Evolutionary conservation across 2,329 filamentous ascomycete genomes (phyloP).

Genomic region (Neopestalotiopsis clavispora): DNA sequence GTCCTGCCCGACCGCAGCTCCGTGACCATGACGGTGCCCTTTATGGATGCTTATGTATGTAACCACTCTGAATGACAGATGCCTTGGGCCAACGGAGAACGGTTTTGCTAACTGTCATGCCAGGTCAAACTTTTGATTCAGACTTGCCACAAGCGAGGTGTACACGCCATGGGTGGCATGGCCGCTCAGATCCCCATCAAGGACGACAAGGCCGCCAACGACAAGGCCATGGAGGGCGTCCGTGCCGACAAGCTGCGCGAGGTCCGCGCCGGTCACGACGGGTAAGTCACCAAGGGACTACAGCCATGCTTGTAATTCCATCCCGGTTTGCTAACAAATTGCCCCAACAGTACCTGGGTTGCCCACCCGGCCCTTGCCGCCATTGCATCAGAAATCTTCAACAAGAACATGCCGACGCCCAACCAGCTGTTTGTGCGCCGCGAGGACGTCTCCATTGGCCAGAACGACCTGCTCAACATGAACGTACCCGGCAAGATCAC

Average conservation of each 20-base stretch:
- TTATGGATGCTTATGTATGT: constrained; percentile 88
- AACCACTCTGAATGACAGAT: not conserved
- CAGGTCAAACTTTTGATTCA: constrained; percentile 90
- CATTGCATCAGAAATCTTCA: constrained; percentile 93
- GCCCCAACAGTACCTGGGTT: constrained; percentile 74
- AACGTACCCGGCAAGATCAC: constrained; percentile 92
- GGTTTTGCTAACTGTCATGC: not conserved
- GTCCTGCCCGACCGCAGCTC: constrained; percentile 88
- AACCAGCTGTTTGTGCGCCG: constrained; percentile 93
- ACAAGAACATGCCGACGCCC: constrained; percentile 97
- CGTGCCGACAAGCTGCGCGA: constrained; percentile 96
- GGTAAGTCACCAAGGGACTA: constrained; percentile 26
- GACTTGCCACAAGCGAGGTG: constrained; percentile 94
- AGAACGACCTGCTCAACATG: constrained; percentile 96
- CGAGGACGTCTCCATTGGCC: constrained; percentile 85
- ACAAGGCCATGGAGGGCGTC: constrained; percentile 91
- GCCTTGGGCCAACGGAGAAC: not conserved
- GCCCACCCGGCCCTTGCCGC: constrained; percentile 90
- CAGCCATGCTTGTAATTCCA: not conserved
- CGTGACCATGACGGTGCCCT: constrained; percentile 97
- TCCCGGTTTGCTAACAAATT: not conserved
- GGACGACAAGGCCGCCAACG: constrained; percentile 88
- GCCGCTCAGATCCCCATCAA: constrained; percentile 99
- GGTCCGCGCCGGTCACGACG: constrained; percentile 93
- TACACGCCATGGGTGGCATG: constrained; percentile 99